These are phyloP conservation scores for Lactarius sanguifluus DNA, from an alignment of 768 basidiomycete species.

Conservation along the genomic window DNA sequence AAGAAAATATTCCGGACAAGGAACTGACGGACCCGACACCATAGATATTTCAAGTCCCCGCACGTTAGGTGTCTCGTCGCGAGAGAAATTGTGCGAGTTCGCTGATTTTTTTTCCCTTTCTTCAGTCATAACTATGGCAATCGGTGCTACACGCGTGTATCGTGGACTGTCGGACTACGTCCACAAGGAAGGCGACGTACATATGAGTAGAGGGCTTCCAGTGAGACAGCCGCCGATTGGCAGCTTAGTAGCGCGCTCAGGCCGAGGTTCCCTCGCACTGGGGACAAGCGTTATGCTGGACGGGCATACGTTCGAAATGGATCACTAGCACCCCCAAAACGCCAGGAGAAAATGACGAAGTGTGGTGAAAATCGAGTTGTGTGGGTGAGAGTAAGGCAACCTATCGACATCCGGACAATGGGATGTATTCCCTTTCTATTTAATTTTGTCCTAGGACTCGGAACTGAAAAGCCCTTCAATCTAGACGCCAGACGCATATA, in stretches of 20 bases:
- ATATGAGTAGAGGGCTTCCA: neutral
- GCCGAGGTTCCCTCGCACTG: neutral
- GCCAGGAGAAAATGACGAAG: neutral
- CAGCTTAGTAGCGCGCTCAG: neutral
- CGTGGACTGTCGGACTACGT: constrained; percentile 1
- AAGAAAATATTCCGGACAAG: neutral
- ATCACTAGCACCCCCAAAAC: neutral
- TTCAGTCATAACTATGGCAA: too few relatives aligned
- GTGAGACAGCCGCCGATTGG: neutral
- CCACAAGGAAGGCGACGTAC: neutral
- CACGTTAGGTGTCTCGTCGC: neutral
- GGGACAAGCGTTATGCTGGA: neutral
- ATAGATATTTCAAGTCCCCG: constrained; percentile 13
- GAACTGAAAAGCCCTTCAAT: neutral
- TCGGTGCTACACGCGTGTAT: neutral
- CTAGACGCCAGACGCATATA: neutral
- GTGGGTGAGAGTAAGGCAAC: neutral
- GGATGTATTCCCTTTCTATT: neutral
- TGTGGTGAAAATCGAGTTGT: neutral
- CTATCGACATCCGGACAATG: neutral
- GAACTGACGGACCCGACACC: neutral
- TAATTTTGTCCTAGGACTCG: neutral
- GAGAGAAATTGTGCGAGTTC: neutral
- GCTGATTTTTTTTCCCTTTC: neutral
- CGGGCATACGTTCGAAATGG: neutral